Percentiles rank a stretch among this genome's conserved stretches.
Conservation (phyloP, 257 asterid genomes). For the Nicotiana noctiflora region DNA sequence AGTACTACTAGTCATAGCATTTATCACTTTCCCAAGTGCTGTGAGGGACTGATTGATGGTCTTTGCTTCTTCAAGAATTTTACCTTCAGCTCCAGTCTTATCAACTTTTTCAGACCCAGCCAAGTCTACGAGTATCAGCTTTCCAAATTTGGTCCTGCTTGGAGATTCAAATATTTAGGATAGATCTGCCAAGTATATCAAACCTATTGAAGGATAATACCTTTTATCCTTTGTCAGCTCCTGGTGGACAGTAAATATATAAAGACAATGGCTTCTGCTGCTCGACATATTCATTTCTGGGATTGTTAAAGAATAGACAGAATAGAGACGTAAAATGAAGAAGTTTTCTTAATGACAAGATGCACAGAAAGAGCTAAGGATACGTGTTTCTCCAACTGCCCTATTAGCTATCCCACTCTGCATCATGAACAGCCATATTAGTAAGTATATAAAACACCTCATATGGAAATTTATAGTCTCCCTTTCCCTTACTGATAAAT, state of each 20-base stretch:
- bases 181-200: constrained; percentile 2
- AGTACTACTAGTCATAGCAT: constrained; percentile 55
- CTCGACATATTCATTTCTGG: constrained; percentile 80
- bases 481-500: constrained; percentile 53
- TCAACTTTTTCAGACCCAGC: constrained; percentile 95
- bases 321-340: background rate
- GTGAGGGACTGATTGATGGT: constrained; percentile 79
- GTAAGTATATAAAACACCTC: background rate
- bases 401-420: constrained; percentile 83
- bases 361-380: constrained; percentile 24
- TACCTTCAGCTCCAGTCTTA: constrained; percentile 87
- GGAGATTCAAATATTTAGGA: constrained; percentile 10
- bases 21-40: constrained; percentile 83
- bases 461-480: background rate
- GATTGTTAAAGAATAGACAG: constrained; percentile 23
- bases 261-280: constrained; percentile 85
- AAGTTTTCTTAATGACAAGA: background rate
- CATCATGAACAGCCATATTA: constrained; percentile 14
- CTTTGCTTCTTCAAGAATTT: constrained; percentile 89
- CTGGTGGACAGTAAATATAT: constrained; percentile 49
- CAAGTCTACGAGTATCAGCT: constrained; percentile 77
- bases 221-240: constrained; percentile 49
- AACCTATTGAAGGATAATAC: constrained; percentile 21
- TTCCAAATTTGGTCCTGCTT: constrained; percentile 46
- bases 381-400: constrained; percentile 92